Evolutionary conservation across 176 grass and related monocot genomes (phyloP), one percentile per base, ranked within the genome.

Genomic region (Cymbopogon citratus): DNA sequence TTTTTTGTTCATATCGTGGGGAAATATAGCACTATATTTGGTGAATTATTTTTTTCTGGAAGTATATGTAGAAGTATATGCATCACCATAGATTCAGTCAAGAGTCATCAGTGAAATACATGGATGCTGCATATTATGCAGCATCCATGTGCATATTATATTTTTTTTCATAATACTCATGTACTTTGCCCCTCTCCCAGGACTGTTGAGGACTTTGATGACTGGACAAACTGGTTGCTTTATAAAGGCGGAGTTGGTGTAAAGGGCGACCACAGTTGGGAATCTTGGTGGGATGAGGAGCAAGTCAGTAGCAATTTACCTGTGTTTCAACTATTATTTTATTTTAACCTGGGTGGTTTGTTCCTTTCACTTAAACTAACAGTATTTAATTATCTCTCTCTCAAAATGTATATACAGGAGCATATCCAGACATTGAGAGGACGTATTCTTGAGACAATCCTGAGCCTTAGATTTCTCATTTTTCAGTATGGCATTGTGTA

Each of bases 201-300:
- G 83, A 91, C 90, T 35, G 95, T 98, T 70, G 95, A 95, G 85
- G 95, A 98, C 87, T 98, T 95, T 6, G 90, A 98, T 80, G 89
- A 98, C 79, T 98, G 95, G 95, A 98, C 90, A 68, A 86, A 81
- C 46, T 98, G 95, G 95, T 86, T 98, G 60, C 87, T 98, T 46
- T 98, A 98, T 87, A 95, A 98, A 91, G 95, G 95, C 33, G 95
- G 95, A 79, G 92, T 92, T 82, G 92, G 95, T 63, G 92, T 98
- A n/a, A 98, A 91, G 85, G 95, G 95, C 8, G 90, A 93, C 62
- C 75, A 81, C 60, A 98, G 95, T 67, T 98, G 95, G 95, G 95
- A 98, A 84, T 93, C 92, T 27, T 98, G 95, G 95, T 98, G 95
- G 95, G 86, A 91, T 12, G 95, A 93, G 73, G 95, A 98, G 79